These are phyloP conservation scores for Rusavskia elegans DNA, from an alignment of 495 filamentous ascomycete genomes.

Conservation along the genomic window DNA sequence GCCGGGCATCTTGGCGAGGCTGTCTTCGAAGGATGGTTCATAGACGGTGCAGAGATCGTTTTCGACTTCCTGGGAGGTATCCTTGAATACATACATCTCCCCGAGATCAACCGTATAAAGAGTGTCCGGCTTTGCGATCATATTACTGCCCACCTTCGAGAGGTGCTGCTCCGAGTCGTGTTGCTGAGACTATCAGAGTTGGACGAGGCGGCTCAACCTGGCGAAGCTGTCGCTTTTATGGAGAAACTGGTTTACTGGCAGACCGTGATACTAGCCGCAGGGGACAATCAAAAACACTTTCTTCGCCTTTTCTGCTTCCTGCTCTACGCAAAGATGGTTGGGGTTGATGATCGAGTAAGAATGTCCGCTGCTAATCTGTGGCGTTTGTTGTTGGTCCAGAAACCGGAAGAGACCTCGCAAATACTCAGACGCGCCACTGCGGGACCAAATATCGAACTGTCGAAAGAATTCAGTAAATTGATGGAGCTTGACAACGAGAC, in stretches of 20 bases:
- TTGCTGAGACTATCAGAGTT: conserved; percentile 73
- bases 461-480: conserved; percentile 64
- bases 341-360: conserved; percentile 45
- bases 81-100: conserved; percentile 75
- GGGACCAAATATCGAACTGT: conserved; percentile 54
- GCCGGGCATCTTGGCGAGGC: conserved; percentile 69
- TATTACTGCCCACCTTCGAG: conserved; percentile 54
- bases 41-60: conserved; percentile 63
- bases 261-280: conserved; percentile 63
- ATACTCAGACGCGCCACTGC: conserved; percentile 54
- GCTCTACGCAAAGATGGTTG: conserved; percentile 69
- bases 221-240: conserved; percentile 50
- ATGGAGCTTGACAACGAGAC: conserved; percentile 73
- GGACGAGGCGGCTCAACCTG: conserved; percentile 42
- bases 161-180: conserved; percentile 57
- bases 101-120: conserved; percentile 66
- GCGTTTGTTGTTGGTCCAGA: conserved; percentile 85
- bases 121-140: conserved; percentile 77
- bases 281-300: conserved; percentile 58
- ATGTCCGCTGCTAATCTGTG: conserved; percentile 67
- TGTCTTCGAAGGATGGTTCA: conserved; percentile 90
- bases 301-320: conserved; percentile 77
- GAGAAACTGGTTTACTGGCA: conserved; percentile 91
- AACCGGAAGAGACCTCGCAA: conserved; percentile 62
- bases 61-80: conserved; percentile 79